Percentiles rank a stretch among this genome's conserved stretches.
Evolutionary conservation across 2,329 filamentous ascomycete genomes (phyloP).

Genomic region (Pseudogymnoascus sp.): DNA sequence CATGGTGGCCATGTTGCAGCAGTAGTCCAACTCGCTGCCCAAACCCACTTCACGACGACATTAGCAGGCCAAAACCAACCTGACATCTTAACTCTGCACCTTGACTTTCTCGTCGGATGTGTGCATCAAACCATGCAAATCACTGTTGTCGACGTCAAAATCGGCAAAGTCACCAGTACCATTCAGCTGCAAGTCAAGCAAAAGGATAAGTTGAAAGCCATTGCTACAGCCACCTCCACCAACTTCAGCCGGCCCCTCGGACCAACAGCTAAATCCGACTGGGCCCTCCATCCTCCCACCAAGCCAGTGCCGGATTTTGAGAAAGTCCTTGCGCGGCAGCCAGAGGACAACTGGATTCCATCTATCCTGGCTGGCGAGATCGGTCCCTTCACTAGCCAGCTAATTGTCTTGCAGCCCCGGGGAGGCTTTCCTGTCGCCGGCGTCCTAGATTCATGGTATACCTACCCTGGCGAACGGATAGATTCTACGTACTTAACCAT

Average conservation of each 20-base stretch:
- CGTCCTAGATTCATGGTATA: not conserved
- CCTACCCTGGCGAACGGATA: not conserved
- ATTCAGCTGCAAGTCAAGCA: not conserved
- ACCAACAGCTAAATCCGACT: not conserved
- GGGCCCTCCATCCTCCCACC: not conserved
- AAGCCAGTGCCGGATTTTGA: not conserved
- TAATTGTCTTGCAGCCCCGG: not conserved
- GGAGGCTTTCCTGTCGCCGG: not conserved
- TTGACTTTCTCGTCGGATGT: not conserved
- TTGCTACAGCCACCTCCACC: not conserved
- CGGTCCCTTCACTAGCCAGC: not conserved
- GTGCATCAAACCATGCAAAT: not conserved
- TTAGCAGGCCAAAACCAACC: not conserved
- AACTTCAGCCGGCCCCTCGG: not conserved
- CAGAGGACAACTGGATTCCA: not conserved
- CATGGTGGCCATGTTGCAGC: not conserved
- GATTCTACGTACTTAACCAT: not conserved
- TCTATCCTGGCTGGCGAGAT: not conserved
- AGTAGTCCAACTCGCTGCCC: not conserved
- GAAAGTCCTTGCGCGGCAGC: not conserved
- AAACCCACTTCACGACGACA: not conserved
- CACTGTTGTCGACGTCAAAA: not conserved
- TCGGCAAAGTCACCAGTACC: not conserved
- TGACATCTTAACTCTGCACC: not conserved
- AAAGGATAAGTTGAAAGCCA: not conserved